Conservation (phyloP, 768 basidiomycete species). For the Termitomyces heimii region DNA sequence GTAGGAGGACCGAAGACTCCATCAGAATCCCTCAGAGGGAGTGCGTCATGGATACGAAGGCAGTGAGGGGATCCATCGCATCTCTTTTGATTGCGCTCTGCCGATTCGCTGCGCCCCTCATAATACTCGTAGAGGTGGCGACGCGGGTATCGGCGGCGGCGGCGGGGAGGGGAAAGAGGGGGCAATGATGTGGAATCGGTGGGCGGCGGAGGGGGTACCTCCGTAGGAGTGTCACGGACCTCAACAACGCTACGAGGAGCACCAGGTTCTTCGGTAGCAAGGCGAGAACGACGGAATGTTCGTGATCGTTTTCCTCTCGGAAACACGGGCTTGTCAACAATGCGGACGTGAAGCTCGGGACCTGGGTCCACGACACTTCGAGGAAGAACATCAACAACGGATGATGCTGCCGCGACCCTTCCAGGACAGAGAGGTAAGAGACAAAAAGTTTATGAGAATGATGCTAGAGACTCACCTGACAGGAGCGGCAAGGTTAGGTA, state of each 20-base stretch:
- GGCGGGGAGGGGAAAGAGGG: neutral
- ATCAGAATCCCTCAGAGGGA: neutral
- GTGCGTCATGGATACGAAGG: neutral
- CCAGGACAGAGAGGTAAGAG: neutral
- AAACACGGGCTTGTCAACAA: conserved; percentile 21
- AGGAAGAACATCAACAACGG: conserved; percentile 17
- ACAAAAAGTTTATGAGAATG: neutral
- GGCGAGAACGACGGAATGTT: conserved; percentile 21
- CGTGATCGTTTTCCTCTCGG: conserved; percentile 18
- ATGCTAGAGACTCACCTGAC: conserved; percentile 21
- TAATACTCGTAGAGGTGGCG: conserved; percentile 19
- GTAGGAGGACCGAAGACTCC: neutral
- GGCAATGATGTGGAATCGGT: neutral
- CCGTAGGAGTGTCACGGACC: conserved; percentile 19
- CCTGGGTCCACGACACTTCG: conserved; percentile 19
- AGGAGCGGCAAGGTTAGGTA: conserved; percentile 31
- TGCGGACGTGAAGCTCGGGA: conserved; percentile 18
- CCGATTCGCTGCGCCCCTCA: conserved; percentile 18
- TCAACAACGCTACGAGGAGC: conserved; percentile 19
- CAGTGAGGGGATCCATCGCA: neutral
- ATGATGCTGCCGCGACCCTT: conserved; percentile 22
- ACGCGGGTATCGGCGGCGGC: conserved; percentile 13
- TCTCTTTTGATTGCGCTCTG: conserved; percentile 3
- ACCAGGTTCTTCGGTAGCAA: conserved; percentile 18
- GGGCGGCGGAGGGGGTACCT: neutral